Conservation (phyloP, 2,329 filamentous ascomycete species). For the Aspergillus awamori region DNA sequence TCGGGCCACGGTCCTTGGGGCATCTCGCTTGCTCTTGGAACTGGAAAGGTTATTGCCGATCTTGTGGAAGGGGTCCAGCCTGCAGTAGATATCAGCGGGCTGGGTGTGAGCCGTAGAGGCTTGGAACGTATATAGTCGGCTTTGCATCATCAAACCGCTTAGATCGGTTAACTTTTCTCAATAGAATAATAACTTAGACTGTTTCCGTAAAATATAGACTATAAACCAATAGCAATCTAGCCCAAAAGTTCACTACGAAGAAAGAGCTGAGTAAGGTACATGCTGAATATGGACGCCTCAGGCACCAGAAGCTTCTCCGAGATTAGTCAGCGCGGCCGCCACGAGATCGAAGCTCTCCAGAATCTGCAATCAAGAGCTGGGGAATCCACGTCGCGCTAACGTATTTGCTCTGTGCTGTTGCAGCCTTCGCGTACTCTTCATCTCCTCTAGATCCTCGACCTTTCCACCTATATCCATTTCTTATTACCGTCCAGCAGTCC, state of each 20-base stretch:
- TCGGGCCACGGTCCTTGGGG: conserved; percentile 79
- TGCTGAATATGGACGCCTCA: conserved; percentile 14
- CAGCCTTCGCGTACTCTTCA: not conserved
- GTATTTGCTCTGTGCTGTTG: conserved; percentile 6
- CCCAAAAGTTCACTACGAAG: conserved; percentile 24
- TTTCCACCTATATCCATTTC: not conserved
- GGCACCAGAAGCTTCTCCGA: conserved; percentile 20
- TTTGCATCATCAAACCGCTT: no score
- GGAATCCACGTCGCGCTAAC: conserved; percentile 10
- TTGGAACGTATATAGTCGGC: no score
- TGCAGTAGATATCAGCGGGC: conserved; percentile 61
- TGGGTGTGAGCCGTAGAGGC: conserved; percentile 42
- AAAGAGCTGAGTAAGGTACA: conserved; percentile 29
- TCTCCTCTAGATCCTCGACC: not conserved
- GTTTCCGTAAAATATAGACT: no score
- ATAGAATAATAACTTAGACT: no score
- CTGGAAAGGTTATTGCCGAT: conserved; percentile 71
- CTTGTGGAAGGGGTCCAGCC: conserved; percentile 63
- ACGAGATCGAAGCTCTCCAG: conserved; percentile 36
- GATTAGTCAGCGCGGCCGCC: conserved; percentile 32
- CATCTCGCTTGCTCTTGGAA: conserved; percentile 66
- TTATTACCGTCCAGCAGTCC: not conserved
- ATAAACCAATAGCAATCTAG: no score
- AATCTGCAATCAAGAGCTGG: conserved; percentile 37
- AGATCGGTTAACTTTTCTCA: no score